These are phyloP conservation scores for Fomitopsis palustris DNA, from an alignment of 1,284 basidiomycete species.

Conservation along the genomic window DNA sequence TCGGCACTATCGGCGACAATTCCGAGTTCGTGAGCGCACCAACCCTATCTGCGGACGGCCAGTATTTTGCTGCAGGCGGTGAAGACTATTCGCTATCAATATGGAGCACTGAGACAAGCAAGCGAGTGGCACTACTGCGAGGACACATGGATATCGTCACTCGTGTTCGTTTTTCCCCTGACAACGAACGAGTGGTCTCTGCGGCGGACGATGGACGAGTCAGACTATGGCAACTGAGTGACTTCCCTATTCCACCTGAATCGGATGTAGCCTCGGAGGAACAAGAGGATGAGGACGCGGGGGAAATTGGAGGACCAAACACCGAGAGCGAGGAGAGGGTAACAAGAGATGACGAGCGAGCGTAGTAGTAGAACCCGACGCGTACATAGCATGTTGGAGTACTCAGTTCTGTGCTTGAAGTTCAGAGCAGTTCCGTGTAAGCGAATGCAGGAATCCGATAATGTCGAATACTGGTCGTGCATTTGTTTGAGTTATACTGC, in stretches of 20 bases:
- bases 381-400: too few species aligned
- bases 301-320: too few species aligned
- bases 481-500: too few species aligned
- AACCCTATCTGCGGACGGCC: slow-evolving; percentile 7
- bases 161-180: slow-evolving; percentile 2
- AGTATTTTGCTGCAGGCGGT: neutral
- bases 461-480: too few species aligned
- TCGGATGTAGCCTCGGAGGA: neutral
- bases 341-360: too few species aligned
- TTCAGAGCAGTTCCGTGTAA: too few species aligned
- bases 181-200: neutral
- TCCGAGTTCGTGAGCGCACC: slow-evolving; percentile 13
- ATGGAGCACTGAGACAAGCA: slow-evolving; percentile 1
- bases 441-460: too few species aligned
- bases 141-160: slow-evolving; percentile 2
- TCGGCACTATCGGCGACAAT: slow-evolving; percentile 12
- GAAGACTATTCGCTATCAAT: neutral
- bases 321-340: too few species aligned
- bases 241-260: neutral
- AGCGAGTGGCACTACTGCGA: neutral
- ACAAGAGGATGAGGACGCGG: neutral
- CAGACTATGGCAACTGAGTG: neutral
- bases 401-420: too few species aligned
- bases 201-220: slow-evolving; percentile 1
- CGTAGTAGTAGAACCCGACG: too few species aligned